These are phyloP conservation scores for Guadua angustifolia DNA, from an alignment of 176 grass and related monocot genomes.

Conservation along the genomic window DNA sequence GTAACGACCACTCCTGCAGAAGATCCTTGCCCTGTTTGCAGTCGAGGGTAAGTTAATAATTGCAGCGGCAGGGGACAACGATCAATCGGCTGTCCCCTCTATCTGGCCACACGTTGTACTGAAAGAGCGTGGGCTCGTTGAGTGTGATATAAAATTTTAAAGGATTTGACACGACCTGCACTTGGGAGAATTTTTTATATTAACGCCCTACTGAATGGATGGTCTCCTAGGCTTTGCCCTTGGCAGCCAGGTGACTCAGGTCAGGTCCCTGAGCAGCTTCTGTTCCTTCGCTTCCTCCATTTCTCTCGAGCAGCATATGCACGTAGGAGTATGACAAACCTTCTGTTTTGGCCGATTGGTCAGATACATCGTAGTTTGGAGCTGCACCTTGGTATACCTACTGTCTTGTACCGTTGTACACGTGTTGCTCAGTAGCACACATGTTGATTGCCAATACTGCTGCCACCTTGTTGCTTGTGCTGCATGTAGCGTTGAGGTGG, in stretches of 20 bases:
- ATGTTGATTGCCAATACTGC: not conserved
- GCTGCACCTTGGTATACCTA: slow-evolving; percentile 45
- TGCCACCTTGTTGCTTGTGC: slow-evolving; percentile 42
- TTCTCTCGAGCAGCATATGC: slow-evolving; percentile 33
- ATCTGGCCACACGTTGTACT: slow-evolving; percentile 35
- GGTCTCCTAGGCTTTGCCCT: not conserved
- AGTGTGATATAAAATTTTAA: slow-evolving; percentile 31
- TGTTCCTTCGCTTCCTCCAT: no score
- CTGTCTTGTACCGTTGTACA: slow-evolving; percentile 30
- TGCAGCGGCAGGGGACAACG: slow-evolving; percentile 61
- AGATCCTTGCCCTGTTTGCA: slow-evolving; percentile 30
- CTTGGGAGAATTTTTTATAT: slow-evolving; percentile 44
- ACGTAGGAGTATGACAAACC: not conserved
- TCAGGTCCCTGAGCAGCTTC: slow-evolving; percentile 33
- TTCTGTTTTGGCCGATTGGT: slow-evolving; percentile 45
- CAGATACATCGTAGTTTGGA: slow-evolving; percentile 60
- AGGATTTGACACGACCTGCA: slow-evolving; percentile 51
- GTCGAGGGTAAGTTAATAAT: slow-evolving; percentile 57
- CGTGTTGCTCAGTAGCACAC: slow-evolving; percentile 27
- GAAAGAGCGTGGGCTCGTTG: slow-evolving; percentile 29
- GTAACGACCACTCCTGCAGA: not conserved
- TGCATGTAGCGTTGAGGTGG: not conserved
- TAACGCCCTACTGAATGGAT: not conserved
- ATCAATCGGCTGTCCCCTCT: slow-evolving; percentile 73
- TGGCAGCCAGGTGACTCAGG: not conserved